Evolutionary conservation across 1,284 basidiomycete genomes (phyloP).

Genomic region (Athelia psychrophila): DNA sequence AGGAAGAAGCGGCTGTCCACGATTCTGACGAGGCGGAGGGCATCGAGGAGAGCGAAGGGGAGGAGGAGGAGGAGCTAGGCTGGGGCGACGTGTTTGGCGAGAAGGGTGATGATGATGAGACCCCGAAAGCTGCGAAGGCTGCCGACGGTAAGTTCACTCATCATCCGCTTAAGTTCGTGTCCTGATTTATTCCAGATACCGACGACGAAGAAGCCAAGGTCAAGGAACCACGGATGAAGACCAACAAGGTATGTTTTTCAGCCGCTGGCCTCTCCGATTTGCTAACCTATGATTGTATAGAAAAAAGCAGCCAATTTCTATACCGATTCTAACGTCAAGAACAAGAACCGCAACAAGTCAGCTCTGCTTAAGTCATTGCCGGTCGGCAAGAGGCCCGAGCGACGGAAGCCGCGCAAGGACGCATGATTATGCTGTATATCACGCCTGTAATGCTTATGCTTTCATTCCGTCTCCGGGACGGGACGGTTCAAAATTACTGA

Average conservation of each 20-base stretch:
- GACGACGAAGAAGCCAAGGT: conserved; percentile 30
- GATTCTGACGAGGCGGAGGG: conserved; percentile 28
- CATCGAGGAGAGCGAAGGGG: conserved; percentile 26
- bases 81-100: conserved; percentile 70
- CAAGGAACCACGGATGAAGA: conserved; percentile 84
- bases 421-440: conserved; percentile 6
- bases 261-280: conserved; percentile 4
- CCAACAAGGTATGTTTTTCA: conserved; percentile 73
- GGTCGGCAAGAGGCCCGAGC: conserved; percentile 43
- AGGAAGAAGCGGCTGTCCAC: conserved; percentile 23
- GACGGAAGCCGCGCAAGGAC: conserved; percentile 32
- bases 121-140: conserved; percentile 23
- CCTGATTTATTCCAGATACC: conserved; percentile 21
- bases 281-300: conserved; percentile 31
- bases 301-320: conserved; percentile 93
- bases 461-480: conserved; percentile 3
- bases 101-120: conserved; percentile 25
- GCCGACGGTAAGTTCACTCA: conserved; percentile 17
- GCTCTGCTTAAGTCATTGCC: conserved; percentile 52
- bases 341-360: conserved; percentile 72
- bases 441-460: not conserved
- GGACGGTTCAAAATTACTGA: too few relatives aligned
- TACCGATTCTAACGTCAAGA: conserved; percentile 84
- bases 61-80: conserved; percentile 43
- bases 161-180: conserved; percentile 6